Evolutionary conservation across 331 rosid species (phyloP), one percentile per base, ranked within the genome.

Genomic region (Pyrus hybrid): DNA sequence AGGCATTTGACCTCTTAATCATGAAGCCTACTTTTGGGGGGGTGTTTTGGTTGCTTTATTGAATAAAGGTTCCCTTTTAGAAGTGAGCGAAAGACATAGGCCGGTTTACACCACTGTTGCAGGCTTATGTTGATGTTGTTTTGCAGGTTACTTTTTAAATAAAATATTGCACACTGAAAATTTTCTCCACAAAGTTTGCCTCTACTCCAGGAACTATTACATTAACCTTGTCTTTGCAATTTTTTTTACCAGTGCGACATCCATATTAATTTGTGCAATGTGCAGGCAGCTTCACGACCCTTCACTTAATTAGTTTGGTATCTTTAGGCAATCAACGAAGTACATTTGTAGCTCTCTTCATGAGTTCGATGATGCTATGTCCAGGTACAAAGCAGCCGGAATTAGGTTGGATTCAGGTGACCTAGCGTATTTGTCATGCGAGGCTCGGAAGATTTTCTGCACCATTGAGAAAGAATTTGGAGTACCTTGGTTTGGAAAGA

Each of bases 381-480:
- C 82, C 91, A 91, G 98, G 84, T 93, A 91, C 88, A 86, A 82
- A 82, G 94, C 97, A 76, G 78, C 49, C 56, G 98, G 98, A 43
- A 90, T 93, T 75, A 93, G 98, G 80, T 82, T 91, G 83, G 97
- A 93, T 80, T 93, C 98, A 21, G 97, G 98, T 37, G 98, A 91
- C 79, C 86, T 93, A 28, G 96, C 97, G 41, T 93, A 93, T 86
- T 79, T 89, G 85, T 93, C 98, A 61, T 80, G 86, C 54, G 94
- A 93, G 69, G 77, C 81, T 67, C 88, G 98, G 72, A 93, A 91
- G 83, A 71, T 91, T 71, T 91, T 91, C 79, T 12, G 41, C 43
- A 70, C 82, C 74, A 82, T 93, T 68, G 97, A 93, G 83, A 81
- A 86, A 79, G 97, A 91, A 86, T 90, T 90, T 76, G 89, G 77